Evolutionary conservation across 2,329 filamentous ascomycete genomes (phyloP).

Genomic region (Neofusicoccum laricinum): DNA sequence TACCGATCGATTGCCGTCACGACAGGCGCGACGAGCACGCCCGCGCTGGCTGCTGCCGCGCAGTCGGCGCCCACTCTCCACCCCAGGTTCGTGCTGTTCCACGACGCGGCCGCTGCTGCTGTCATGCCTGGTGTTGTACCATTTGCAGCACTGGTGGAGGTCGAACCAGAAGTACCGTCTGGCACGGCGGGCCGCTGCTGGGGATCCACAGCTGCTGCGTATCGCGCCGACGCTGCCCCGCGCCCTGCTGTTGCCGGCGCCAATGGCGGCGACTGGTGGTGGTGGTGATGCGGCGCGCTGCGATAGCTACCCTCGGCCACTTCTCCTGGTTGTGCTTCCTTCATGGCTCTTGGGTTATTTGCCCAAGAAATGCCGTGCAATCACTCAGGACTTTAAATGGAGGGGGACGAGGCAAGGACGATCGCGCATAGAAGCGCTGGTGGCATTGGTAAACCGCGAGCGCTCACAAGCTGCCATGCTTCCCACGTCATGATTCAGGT

Average conservation of each 20-base stretch:
- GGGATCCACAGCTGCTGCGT: slow-evolving; percentile 7
- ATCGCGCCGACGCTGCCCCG: background rate
- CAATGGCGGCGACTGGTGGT: slow-evolving; percentile 4
- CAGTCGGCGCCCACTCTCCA: slow-evolving; percentile 66
- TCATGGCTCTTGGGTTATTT: background rate
- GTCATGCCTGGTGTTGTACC: slow-evolving; percentile 1
- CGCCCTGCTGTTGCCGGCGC: background rate
- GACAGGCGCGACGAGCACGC: slow-evolving; percentile 73
- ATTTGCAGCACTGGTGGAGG: background rate
- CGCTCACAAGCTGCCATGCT: background rate
- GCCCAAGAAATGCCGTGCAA: background rate
- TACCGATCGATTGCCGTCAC: slow-evolving; percentile 88
- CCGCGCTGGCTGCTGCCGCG: slow-evolving; percentile 67
- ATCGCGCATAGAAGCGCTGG: background rate
- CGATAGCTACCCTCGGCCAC: background rate
- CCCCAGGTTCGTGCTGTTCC: slow-evolving; percentile 75
- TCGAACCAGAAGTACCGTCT: background rate
- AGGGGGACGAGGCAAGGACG: background rate
- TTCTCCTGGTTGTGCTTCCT: background rate
- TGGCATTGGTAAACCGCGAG: slow-evolving; percentile 2
- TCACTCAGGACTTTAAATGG: background rate
- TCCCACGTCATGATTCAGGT: slow-evolving; percentile 3
- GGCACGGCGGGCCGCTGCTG: background rate
- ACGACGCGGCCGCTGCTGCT: slow-evolving; percentile 32
- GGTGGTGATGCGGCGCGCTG: background rate